These are phyloP conservation scores for Talaromyces liani DNA, from an alignment of 495 filamentous ascomycete genomes.

Conservation along the genomic window DNA sequence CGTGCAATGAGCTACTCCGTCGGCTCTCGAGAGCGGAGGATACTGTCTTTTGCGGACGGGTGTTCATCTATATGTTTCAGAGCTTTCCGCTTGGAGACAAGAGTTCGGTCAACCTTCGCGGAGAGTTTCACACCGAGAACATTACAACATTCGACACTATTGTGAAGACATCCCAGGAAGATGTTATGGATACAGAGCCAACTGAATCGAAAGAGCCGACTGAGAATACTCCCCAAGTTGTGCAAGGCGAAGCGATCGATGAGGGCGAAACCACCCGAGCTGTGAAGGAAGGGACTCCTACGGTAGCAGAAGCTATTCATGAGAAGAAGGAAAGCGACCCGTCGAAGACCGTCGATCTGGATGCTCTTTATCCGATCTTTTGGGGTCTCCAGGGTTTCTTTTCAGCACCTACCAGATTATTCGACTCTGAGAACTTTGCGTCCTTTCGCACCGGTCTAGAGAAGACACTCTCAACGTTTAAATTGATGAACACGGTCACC, in stretches of 20 bases:
- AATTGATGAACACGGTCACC: constrained; percentile 65
- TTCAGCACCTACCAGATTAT: constrained; percentile 78
- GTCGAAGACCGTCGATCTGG: constrained; percentile 46
- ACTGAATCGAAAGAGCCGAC: constrained; percentile 45
- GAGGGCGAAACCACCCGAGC: constrained; percentile 18
- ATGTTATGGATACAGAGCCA: constrained; percentile 51
- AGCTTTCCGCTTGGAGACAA: constrained; percentile 93
- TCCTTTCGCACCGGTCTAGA: constrained; percentile 75
- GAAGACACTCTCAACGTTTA: constrained; percentile 72
- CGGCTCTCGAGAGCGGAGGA: constrained; percentile 90
- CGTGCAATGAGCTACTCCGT: constrained; percentile 91
- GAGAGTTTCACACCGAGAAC: constrained; percentile 95
- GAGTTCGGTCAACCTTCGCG: constrained; percentile 92
- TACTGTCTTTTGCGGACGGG: constrained; percentile 91
- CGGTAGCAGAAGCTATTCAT: constrained; percentile 28
- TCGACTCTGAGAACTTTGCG: constrained; percentile 59
- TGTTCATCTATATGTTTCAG: constrained; percentile 97
- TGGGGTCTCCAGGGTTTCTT: constrained; percentile 90
- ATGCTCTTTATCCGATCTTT: constrained; percentile 82
- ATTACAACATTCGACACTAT: constrained; percentile 74
- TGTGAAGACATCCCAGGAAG: constrained; percentile 18
- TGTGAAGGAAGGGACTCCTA: constrained; percentile 13
- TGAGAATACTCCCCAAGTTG: constrained; percentile 16
- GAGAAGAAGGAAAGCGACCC: constrained; percentile 41
- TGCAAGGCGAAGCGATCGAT: constrained; percentile 11